Conservation (phyloP, 768 basidiomycete species). For the Collybiopsis confluens region DNA sequence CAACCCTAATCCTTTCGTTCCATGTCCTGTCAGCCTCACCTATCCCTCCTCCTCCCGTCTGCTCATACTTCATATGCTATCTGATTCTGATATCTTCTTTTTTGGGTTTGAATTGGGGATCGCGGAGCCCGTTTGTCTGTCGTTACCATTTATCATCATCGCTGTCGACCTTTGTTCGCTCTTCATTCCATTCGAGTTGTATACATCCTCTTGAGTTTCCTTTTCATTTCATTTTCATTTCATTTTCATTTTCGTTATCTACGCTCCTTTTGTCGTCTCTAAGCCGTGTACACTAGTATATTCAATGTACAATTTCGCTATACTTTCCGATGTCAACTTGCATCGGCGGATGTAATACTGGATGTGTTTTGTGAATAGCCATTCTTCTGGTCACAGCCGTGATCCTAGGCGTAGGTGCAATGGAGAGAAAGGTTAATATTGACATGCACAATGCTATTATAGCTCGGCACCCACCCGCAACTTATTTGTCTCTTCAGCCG, state of each 20-base stretch:
- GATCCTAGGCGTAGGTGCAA: too few relatives aligned
- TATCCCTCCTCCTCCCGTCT: background rate
- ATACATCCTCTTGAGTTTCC: background rate
- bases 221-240: too few relatives aligned
- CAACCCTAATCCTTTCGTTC: background rate
- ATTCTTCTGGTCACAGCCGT: too few relatives aligned
- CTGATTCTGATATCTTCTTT: background rate
- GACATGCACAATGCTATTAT: too few relatives aligned
- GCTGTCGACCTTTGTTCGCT: background rate
- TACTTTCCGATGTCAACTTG: too few relatives aligned
- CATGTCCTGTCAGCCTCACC: background rate
- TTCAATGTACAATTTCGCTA: background rate
- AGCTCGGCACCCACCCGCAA: too few relatives aligned
- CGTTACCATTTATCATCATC: background rate
- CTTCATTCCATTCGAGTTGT: background rate
- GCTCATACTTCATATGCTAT: background rate
- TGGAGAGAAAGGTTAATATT: too few relatives aligned
- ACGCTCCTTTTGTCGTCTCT: constrained; percentile 1
- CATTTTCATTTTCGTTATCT: background rate
- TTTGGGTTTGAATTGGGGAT: constrained; percentile 5
- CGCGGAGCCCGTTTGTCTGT: constrained; percentile 8
- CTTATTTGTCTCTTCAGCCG: too few relatives aligned
- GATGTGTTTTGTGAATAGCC: too few relatives aligned
- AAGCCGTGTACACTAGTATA: background rate
- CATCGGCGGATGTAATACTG: too few relatives aligned